Evolutionary conservation across 306 rosid genomes (phyloP).

Genomic region (Citrullus mucosospermus): DNA sequence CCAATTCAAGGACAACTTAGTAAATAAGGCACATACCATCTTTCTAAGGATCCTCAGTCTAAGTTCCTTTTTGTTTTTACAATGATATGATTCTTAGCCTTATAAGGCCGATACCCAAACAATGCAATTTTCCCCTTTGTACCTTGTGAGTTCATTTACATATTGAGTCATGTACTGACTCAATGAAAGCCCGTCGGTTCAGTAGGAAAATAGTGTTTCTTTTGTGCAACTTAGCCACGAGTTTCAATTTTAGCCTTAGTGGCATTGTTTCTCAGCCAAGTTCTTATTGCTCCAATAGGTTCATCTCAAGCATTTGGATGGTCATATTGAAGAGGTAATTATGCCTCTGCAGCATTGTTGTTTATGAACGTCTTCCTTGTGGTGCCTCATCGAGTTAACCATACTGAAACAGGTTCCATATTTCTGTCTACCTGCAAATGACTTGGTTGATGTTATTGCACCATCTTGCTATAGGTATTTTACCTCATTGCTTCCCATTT

Average conservation of each 20-base stretch:
- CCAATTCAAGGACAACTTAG: neutral
- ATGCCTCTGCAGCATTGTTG: neutral
- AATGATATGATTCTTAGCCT: neutral
- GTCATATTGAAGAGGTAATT: slow-evolving; percentile 88
- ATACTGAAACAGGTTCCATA: slow-evolving; percentile 77
- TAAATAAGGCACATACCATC: neutral
- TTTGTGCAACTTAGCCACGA: neutral
- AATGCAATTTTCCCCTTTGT: neutral
- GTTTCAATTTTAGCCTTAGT: neutral
- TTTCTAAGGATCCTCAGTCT: neutral
- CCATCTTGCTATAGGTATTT: slow-evolving; percentile 94
- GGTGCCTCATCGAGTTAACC: slow-evolving; percentile 25
- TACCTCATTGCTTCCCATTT: neutral
- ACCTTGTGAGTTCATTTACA: neutral
- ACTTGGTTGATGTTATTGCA: slow-evolving; percentile 92
- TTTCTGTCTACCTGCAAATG: slow-evolving; percentile 97
- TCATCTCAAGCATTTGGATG: slow-evolving; percentile 92
- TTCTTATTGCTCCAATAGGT: slow-evolving; percentile 30
- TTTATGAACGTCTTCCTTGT: slow-evolving; percentile 9
- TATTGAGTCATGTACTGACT: neutral
- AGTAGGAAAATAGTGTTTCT: slow-evolving; percentile 1
- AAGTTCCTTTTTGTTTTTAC: neutral
- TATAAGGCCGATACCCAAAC: neutral
- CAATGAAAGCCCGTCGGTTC: neutral
- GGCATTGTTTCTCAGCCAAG: neutral